phyloP scores from a whole-genome alignment of 208 protist genomes.

The Wallacemonas collosoma region DNA sequence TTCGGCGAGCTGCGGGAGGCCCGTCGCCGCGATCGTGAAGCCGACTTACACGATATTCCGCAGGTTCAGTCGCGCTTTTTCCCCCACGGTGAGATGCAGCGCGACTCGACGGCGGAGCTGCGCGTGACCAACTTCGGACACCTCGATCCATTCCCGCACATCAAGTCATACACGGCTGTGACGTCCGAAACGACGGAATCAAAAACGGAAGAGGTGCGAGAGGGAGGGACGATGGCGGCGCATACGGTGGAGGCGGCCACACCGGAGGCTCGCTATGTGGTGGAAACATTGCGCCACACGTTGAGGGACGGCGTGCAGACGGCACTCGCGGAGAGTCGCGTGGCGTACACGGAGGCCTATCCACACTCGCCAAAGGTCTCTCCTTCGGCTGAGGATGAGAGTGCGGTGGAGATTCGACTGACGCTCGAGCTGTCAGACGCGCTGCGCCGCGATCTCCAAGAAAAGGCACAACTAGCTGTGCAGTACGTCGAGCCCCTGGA shows the following conservation, averaged over 20 bases:
- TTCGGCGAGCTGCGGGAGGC: conserved; percentile 49
- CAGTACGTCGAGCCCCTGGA: conserved; percentile 73
- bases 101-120: conserved; percentile 34
- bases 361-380: not conserved
- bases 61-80: conserved; percentile 55
- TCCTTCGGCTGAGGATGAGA: conserved; percentile 1
- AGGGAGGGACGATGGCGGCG: not conserved
- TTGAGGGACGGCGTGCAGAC: conserved; percentile 36
- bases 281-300: conserved; percentile 63
- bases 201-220: not conserved
- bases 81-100: conserved; percentile 59
- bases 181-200: no score
- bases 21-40: conserved; percentile 19
- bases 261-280: conserved; percentile 48
- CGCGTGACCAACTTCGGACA: conserved; percentile 64
- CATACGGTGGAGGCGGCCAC: conserved; percentile 1
- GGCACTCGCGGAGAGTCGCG: conserved; percentile 44
- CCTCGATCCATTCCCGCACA: conserved; percentile 68
- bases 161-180: not conserved
- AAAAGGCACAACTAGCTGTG: conserved; percentile 69
- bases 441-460: conserved; percentile 56
- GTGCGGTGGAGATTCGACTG: conserved; percentile 45
- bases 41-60: conserved; percentile 26
- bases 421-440: conserved; percentile 44
- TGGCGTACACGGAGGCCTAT: not conserved